A percentile compares a stretch with the other conserved stretches of the same genome.
phyloP scores from a whole-genome alignment of 495 filamentous ascomycete genomes.

The Penicillium roqueforti region DNA sequence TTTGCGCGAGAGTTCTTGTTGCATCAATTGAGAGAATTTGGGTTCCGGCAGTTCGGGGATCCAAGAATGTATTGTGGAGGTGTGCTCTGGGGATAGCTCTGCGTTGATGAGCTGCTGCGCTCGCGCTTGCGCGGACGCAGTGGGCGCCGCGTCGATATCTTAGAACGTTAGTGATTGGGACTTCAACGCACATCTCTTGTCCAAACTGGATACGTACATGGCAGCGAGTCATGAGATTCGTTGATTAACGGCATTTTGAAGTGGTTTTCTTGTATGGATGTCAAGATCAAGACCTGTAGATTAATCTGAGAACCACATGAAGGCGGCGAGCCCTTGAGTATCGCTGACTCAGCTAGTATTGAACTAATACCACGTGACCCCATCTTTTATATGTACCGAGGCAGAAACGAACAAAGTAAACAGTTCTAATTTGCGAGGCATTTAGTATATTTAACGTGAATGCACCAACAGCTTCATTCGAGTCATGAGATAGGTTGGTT shows the following conservation, averaged over 20 bases:
- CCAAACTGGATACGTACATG: conserved; percentile 51
- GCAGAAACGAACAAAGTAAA: neutral
- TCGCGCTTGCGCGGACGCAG: conserved; percentile 50
- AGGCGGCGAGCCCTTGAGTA: neutral
- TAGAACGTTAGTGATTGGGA: conserved; percentile 17
- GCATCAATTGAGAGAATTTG: conserved; percentile 57
- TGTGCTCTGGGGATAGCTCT: conserved; percentile 53
- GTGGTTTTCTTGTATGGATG: neutral
- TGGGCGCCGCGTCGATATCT: conserved; percentile 71
- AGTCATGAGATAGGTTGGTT: neutral
- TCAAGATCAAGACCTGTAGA: neutral
- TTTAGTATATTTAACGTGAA: neutral
- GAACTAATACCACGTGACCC: neutral
- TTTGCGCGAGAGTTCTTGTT: conserved; percentile 59
- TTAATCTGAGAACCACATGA: conserved; percentile 1
- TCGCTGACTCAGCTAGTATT: neutral
- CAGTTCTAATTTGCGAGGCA: neutral
- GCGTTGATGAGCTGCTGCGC: conserved; percentile 61
- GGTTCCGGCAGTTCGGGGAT: conserved; percentile 36
- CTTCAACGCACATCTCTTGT: neutral
- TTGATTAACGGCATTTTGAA: conserved; percentile 63
- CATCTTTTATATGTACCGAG: neutral
- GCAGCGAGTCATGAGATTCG: conserved; percentile 76
- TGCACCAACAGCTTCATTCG: neutral
- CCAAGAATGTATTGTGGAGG: conserved; percentile 34